phyloP scores from a whole-genome alignment of 148 eudicot genomes.

The Polygonum aviculare region DNA sequence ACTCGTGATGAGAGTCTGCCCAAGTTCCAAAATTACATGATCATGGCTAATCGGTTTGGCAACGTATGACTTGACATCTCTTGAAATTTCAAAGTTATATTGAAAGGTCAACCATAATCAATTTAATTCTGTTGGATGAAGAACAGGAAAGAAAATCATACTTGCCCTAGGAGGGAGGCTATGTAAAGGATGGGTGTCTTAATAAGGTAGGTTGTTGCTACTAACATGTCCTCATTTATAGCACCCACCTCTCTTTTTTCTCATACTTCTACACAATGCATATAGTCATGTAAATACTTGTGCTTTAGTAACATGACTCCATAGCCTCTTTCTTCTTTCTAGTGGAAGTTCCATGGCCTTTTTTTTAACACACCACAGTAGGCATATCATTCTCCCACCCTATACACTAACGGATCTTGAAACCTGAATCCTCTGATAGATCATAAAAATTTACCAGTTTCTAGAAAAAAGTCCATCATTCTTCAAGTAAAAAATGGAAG shows the following conservation, averaged over 20 bases:
- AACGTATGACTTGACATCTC: no score
- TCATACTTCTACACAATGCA: no score
- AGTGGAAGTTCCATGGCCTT: not conserved
- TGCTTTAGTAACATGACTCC: not conserved
- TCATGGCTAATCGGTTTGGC: no score
- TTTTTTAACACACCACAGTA: not conserved
- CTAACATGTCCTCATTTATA: not conserved
- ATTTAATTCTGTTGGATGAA: not conserved
- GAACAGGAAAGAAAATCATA: not conserved
- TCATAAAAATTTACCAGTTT: no score
- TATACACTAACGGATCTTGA: no score
- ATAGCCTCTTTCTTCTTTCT: not conserved
- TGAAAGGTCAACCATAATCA: no score
- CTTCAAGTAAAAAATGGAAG: no score
- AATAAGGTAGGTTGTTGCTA: not conserved
- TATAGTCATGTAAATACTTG: no score
- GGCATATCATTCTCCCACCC: no score
- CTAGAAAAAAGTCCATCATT: no score
- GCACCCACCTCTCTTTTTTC: not conserved
- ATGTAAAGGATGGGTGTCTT: not conserved
- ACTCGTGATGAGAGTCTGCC: not conserved
- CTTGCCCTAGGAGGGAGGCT: not conserved
- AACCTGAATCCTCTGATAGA: no score
- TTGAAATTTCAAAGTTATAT: no score
- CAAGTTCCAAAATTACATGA: not conserved